phyloP scores from a whole-genome alignment of 331 rosid species.

The Phaseolus coccineus region DNA sequence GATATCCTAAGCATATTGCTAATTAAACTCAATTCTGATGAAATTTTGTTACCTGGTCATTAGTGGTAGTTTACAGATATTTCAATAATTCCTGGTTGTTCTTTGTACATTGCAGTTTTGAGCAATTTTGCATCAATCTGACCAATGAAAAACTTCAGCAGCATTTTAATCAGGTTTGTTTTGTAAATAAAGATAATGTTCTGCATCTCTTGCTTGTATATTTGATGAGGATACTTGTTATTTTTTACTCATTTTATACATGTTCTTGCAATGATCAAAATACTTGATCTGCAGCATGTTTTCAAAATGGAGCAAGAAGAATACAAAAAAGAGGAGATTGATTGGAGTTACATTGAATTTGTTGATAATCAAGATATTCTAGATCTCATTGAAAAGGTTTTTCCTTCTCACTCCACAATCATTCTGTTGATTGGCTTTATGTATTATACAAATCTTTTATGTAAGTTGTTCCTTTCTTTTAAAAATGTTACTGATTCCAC shows the following conservation, averaged over 20 bases:
- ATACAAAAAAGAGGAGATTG: conserved; percentile 96
- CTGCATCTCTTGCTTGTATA: conserved; percentile 35
- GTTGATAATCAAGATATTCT: conserved; percentile 96
- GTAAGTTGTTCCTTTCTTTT: conserved; percentile 29
- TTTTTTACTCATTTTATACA: neutral
- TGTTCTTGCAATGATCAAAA: conserved; percentile 41
- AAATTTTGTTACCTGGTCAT: conserved; percentile 17
- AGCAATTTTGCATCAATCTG: conserved; percentile 98
- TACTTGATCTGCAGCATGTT: conserved; percentile 79
- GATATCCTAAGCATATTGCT: conserved; percentile 19
- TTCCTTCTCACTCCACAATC: conserved; percentile 39
- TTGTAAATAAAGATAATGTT: conserved; percentile 31
- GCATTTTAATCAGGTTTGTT: conserved; percentile 94
- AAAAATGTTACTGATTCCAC: neutral
- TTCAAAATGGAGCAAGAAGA: conserved; percentile 99
- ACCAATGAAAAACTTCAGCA: conserved; percentile 99
- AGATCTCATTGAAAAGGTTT: conserved; percentile 98
- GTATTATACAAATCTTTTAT: conserved; percentile 14
- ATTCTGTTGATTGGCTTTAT: conserved; percentile 37
- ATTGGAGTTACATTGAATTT: conserved; percentile 99
- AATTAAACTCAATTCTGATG: conserved; percentile 22
- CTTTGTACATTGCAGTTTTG: conserved; percentile 72
- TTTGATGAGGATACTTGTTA: neutral
- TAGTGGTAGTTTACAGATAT: conserved; percentile 27
- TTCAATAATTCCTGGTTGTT: conserved; percentile 34